A percentile compares a stretch with the other conserved stretches of the same genome.
phyloP scores from a whole-genome alignment of 2,329 filamentous ascomycete genomes.

The Dendryphion nanum region DNA sequence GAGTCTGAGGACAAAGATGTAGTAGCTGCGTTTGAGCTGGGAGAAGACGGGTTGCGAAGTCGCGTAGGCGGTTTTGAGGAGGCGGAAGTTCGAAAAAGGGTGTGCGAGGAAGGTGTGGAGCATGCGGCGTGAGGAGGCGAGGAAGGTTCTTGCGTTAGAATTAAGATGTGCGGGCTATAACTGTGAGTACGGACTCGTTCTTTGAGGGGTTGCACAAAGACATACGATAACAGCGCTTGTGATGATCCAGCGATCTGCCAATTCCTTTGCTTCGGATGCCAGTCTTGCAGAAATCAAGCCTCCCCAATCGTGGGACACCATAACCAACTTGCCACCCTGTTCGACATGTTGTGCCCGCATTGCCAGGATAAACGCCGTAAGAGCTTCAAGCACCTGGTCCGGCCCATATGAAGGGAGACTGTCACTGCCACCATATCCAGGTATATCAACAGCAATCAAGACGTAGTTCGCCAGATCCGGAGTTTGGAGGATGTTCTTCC shows the following conservation, averaged over 20 bases:
- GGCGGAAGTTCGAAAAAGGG: slow-evolving; percentile 46
- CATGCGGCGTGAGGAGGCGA: slow-evolving; percentile 50
- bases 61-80: slow-evolving; percentile 45
- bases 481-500: slow-evolving; percentile 49
- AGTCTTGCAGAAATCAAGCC: slow-evolving; percentile 53
- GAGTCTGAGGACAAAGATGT: slow-evolving; percentile 56
- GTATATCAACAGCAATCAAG: slow-evolving; percentile 57
- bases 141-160: slow-evolving; percentile 43
- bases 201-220: slow-evolving; percentile 5
- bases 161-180: slow-evolving; percentile 41
- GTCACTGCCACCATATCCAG: slow-evolving; percentile 60
- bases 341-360: slow-evolving; percentile 47
- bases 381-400: slow-evolving; percentile 51
- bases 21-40: slow-evolving; percentile 52
- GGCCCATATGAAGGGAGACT: slow-evolving; percentile 50
- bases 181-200: neutral
- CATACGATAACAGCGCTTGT: slow-evolving; percentile 55
- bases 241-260: slow-evolving; percentile 57
- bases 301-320: slow-evolving; percentile 58
- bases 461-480: slow-evolving; percentile 40
- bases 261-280: slow-evolving; percentile 56
- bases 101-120: slow-evolving; percentile 47
- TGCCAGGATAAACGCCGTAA: slow-evolving; percentile 54
- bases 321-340: slow-evolving; percentile 35
- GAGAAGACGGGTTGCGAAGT: slow-evolving; percentile 48